phyloP scores from a whole-genome alignment of 2,329 filamentous ascomycete genomes.

The Ascosphaera apis region DNA sequence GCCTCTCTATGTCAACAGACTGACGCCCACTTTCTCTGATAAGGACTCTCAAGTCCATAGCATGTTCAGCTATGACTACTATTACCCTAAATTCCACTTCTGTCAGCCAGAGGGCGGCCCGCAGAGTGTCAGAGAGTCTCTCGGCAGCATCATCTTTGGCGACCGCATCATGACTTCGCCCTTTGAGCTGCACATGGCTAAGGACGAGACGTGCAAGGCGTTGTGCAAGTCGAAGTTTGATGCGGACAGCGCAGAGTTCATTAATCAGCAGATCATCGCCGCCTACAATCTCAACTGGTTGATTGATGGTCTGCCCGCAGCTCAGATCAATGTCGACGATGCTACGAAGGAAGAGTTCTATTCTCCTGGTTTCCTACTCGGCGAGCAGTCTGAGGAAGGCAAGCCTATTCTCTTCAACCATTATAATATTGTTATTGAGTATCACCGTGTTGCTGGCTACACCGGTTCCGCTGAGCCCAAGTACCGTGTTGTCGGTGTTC shows the following conservation, averaged over 20 bases:
- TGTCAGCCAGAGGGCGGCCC: constrained; percentile 59
- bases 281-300: constrained; percentile 91
- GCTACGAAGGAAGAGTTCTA: constrained; percentile 62
- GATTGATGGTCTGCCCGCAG: constrained; percentile 79
- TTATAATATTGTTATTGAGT: constrained; percentile 83
- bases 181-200: constrained; percentile 66
- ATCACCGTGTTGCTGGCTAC: constrained; percentile 49
- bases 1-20: constrained; percentile 75
- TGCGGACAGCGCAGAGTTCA: constrained; percentile 45
- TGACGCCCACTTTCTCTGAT: constrained; percentile 60
- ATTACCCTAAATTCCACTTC: constrained; percentile 69
- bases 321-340: constrained; percentile 57
- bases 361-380: constrained; percentile 73
- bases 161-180: constrained; percentile 95
- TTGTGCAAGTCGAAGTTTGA: constrained; percentile 51
- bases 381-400: constrained; percentile 29
- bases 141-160: constrained; percentile 92
- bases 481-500: constrained; percentile 74
- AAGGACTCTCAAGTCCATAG: constrained; percentile 65
- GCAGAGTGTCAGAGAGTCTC: constrained; percentile 59
- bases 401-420: constrained; percentile 64
- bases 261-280: constrained; percentile 60
- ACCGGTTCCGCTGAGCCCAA: constrained; percentile 31
- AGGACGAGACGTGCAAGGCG: constrained; percentile 68
- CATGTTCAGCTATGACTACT: constrained; percentile 94